Evolutionary conservation across 202 grass and related monocot genomes (phyloP).

Genomic region (Panicum hallii): DNA sequence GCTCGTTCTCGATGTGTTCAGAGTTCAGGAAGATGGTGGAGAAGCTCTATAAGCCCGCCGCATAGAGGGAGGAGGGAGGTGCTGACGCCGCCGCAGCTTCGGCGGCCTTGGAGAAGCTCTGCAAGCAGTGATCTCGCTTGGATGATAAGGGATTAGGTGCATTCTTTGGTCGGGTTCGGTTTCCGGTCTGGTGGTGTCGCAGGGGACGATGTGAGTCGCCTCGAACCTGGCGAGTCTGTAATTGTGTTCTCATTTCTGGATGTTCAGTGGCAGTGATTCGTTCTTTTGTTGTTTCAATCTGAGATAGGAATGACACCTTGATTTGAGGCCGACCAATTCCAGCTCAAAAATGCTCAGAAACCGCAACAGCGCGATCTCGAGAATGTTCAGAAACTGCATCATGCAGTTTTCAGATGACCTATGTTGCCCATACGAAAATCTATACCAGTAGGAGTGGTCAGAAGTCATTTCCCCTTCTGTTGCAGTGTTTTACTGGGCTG

Average conservation of each 20-base stretch:
- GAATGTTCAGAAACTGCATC: not conserved
- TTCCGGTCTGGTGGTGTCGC: not conserved
- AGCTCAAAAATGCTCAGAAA: not conserved
- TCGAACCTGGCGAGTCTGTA: constrained; percentile 27
- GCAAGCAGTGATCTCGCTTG: not conserved
- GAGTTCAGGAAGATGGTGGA: constrained; percentile 98
- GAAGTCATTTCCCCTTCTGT: no score
- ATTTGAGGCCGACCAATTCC: not conserved
- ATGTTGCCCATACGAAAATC: no score
- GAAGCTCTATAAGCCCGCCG: constrained; percentile 77
- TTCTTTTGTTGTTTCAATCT: not conserved
- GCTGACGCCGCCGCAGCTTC: not conserved
- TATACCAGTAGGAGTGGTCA: no score
- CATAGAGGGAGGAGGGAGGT: constrained; percentile 33
- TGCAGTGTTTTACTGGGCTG: no score
- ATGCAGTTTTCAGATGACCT: no score
- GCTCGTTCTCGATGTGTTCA: constrained; percentile 31
- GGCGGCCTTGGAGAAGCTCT: not conserved
- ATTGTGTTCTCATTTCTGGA: constrained; percentile 13
- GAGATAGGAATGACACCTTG: not conserved
- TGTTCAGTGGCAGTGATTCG: constrained; percentile 26
- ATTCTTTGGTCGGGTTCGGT: not conserved
- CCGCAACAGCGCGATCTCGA: not conserved
- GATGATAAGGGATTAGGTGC: constrained; percentile 4
- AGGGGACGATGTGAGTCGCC: not conserved